Evolutionary conservation across 805 yeast genomes (phyloP).

Genomic region (Teunomyces pallodes): DNA sequence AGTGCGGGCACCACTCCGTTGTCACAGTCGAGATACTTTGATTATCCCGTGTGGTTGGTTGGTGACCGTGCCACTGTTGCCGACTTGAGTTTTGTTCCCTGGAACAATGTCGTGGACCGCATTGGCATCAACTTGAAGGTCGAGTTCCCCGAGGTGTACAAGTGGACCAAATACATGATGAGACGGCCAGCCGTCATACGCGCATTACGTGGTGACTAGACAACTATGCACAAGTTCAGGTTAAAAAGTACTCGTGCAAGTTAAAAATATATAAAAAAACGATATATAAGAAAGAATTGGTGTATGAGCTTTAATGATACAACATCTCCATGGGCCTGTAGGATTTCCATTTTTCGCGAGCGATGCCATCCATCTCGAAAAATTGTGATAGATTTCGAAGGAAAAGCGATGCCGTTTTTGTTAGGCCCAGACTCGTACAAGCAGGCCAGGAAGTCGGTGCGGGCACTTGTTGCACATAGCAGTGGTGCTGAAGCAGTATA

Average conservation of each 20-base stretch:
- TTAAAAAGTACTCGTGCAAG: neutral
- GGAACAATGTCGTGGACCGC: constrained; percentile 94
- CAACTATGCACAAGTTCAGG: neutral
- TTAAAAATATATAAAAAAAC: neutral
- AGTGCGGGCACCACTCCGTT: constrained; percentile 86
- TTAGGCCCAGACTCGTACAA: constrained; percentile 15
- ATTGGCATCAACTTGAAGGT: constrained; percentile 83
- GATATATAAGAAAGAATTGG: neutral
- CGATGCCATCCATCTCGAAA: constrained; percentile 1
- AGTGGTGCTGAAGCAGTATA: constrained; percentile 29
- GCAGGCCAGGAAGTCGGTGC: constrained; percentile 12
- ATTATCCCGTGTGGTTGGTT: constrained; percentile 92
- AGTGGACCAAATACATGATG: constrained; percentile 96
- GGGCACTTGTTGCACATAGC: constrained; percentile 15
- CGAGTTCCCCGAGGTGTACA: constrained; percentile 93
- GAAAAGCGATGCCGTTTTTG: constrained; percentile 7
- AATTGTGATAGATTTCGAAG: neutral
- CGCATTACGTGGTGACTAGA: constrained; percentile 71
- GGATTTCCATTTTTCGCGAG: no score
- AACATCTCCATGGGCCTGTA: neutral
- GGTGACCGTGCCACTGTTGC: constrained; percentile 82
- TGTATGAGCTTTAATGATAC: neutral
- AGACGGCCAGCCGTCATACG: constrained; percentile 87
- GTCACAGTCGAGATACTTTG: constrained; percentile 81
- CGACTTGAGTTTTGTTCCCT: constrained; percentile 89